Conservation (phyloP, 2,329 filamentous ascomycete genomes). For the Pyrenochaeta sp. region DNA sequence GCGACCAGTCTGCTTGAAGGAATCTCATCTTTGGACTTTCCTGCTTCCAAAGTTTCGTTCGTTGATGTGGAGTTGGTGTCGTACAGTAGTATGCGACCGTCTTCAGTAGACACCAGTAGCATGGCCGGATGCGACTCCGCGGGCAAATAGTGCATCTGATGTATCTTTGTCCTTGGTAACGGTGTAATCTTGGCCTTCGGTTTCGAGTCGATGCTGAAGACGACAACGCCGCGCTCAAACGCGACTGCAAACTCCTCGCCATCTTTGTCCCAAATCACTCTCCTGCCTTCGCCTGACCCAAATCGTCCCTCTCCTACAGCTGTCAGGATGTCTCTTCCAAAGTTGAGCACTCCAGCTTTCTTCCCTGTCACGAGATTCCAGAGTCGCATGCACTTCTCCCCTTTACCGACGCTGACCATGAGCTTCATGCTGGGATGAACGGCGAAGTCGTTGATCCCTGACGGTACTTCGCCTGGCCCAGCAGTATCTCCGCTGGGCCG, state of each 20-base stretch:
- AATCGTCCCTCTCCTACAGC: conserved; percentile 80
- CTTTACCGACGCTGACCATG: conserved; percentile 90
- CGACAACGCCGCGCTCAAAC: conserved; percentile 84
- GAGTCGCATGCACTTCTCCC: conserved; percentile 88
- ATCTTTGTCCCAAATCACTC: conserved; percentile 79
- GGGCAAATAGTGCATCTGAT: conserved; percentile 78
- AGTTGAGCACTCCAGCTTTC: conserved; percentile 92
- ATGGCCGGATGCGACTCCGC: conserved; percentile 62
- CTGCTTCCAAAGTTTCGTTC: conserved; percentile 19
- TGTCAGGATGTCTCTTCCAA: conserved; percentile 74
- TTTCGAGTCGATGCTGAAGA: conserved; percentile 89
- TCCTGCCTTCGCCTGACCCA: conserved; percentile 81
- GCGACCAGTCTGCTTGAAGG: conserved; percentile 71
- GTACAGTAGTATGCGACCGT: conserved; percentile 86
- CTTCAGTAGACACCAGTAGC: conserved; percentile 85
- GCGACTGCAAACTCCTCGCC: conserved; percentile 87
- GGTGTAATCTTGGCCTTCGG: conserved; percentile 78
- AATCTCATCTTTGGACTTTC: conserved; percentile 58
- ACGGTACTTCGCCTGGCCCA: conserved; percentile 78
- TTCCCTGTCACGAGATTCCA: conserved; percentile 98
- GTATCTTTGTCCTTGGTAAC: conserved; percentile 77
- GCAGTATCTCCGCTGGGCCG: conserved; percentile 91
- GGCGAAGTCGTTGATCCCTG: conserved; percentile 94
- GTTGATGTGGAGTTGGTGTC: conserved; percentile 67
- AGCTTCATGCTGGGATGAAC: conserved; percentile 96